phyloP scores from a whole-genome alignment of 1,284 basidiomycete species.

The Exobasidium cylindrosporum region DNA sequence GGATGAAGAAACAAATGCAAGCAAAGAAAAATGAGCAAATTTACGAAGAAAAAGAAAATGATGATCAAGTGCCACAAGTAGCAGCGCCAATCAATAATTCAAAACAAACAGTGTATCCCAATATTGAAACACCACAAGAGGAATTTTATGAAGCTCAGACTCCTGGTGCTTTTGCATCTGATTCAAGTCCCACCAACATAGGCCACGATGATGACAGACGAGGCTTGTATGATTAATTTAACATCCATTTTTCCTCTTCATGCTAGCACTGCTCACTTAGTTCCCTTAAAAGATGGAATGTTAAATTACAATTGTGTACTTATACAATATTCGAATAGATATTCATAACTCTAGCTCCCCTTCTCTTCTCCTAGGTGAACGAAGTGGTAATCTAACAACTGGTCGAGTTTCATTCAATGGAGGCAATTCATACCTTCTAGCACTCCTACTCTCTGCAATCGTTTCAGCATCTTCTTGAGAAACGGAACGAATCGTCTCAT shows the following conservation, averaged over 20 bases:
- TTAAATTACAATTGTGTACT: too few species aligned
- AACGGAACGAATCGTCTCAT: background rate
- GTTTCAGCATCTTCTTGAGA: background rate
- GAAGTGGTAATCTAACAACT: background rate
- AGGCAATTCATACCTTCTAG: background rate
- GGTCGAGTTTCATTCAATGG: background rate
- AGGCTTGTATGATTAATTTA: background rate
- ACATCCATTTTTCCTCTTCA: too few species aligned
- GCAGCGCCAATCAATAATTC: background rate
- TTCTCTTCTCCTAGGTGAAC: too few species aligned
- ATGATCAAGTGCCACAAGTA: background rate
- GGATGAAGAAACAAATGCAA: constrained; percentile 6
- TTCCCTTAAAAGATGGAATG: too few species aligned
- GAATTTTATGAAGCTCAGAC: background rate
- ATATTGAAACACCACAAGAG: background rate
- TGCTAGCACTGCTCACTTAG: too few species aligned
- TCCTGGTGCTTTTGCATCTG: background rate
- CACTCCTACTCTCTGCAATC: background rate
- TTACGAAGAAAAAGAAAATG: background rate
- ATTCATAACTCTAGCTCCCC: too few species aligned
- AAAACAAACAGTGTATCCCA: background rate
- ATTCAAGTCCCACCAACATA: too few species aligned
- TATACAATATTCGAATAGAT: too few species aligned
- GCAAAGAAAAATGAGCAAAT: background rate
- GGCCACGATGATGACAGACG: background rate